Base-by-base conservation (phyloP, 225 moss, liverwort and hornwort genomes). In the Marchantia paleacea region DNA sequence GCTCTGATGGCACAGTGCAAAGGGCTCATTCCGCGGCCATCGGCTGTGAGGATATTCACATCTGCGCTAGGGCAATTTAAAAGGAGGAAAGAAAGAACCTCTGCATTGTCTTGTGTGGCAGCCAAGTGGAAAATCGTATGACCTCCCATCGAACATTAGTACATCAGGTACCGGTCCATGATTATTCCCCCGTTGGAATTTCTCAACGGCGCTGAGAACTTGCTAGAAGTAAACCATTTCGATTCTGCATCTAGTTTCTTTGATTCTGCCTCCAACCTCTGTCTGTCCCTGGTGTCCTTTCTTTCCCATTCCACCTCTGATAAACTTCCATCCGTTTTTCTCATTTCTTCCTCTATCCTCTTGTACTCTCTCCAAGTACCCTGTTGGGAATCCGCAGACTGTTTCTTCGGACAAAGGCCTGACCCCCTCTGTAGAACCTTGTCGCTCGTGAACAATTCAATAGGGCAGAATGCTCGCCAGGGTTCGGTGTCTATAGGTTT, bases 11-110 rank as follows among this genome's bases (percentile, higher is more conserved):
- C 30, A 14, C 57, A 75, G 55, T 75, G 75, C 16, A 75, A 7
- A 7, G 75, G 57, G 25, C 55, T 75, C 75, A 75, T 75, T 30
- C 75, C 75, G 18, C 58, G 31, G 16, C 57, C 30, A 10, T 75
- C 75, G 18, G 57, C 31, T 30, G 58, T 16, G 30, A 8, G 8
- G 31, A 75, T 58, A 13, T 18, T 18, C 6, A 30, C 39, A 39
- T 39, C 5, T 39, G 39, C 39, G 39, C 39, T 39, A 2, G 39
- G 39, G 39, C 39, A 9, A 11, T 14, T 8, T 0, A 0, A 8
- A 16, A 75, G 29, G 30, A 75, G 58, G 28, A 29, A 8, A 0
- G 19, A 3, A 0, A 75, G 57, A 2, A 75, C 30, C 58, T 58
- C 57, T 20, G 30, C 55, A 14, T 75, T 75, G 31, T 75, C 19